Evolutionary conservation across 2,329 filamentous ascomycete genomes (phyloP), one percentile per base, ranked within the genome.

Genomic region (Clonostachys sp.): DNA sequence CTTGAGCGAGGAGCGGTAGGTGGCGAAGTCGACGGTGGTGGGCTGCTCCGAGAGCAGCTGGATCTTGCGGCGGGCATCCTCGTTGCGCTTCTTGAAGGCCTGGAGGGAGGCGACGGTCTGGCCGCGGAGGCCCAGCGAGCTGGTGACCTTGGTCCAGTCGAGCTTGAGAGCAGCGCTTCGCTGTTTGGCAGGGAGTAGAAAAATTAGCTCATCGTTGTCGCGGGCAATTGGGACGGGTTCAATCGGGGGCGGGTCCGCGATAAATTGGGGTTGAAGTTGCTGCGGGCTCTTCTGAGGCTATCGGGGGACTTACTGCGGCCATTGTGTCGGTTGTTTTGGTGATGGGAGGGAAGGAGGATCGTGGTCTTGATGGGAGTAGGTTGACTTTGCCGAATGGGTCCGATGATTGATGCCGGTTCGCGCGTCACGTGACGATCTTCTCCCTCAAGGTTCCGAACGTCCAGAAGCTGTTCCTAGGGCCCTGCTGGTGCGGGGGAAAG

Each of bases 41-140:
- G 92, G 77, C 68, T 87, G 85, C 74, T 96, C 90, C 55, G 83
- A 84, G 50, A 99, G 89, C 53, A 83, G 63, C 72, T 87, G 84
- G 53, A 99, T 81, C 77, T 92, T 92, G 78, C 94, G 92, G 75
- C 92, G 91, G 67, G 90, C 92, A 70, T 96, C 91, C 70, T 99
- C 94, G 81, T 97, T 96, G 77, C 94, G 91, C 85, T 96, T 94
- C 84, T 99, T 99, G 87, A 99, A 99, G 57, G 89, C 83, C 71
- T 92, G 87, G 53, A 99, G 90, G 53, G 92, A 87, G 63, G 86
- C 76, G 60, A 89, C 91, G 60, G 94, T 99, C 78, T 91, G 89
- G 71, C 94, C 94, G 72, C 89, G 89, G 72, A 99, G 90, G 71
- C 92, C 92, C 64, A 99, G 91, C 67, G 92, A 95, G 75, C 82